A percentile compares a stretch with the other conserved stretches of the same genome.
These are phyloP conservation scores for Cornus controversa DNA, from an alignment of 148 eudicot genomes.

Conservation along the genomic window DNA sequence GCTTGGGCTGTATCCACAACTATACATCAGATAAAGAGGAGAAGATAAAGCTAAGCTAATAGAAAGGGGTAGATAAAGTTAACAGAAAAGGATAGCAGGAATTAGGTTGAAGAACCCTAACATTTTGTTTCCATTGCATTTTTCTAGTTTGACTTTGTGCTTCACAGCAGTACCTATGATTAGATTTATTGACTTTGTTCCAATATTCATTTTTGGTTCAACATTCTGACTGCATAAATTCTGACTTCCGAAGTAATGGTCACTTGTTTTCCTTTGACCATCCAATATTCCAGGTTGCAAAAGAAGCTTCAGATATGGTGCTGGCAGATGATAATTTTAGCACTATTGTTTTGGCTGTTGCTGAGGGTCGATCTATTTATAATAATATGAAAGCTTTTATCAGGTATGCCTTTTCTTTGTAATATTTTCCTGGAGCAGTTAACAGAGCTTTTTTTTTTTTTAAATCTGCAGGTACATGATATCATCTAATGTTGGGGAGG, in stretches of 20 bases:
- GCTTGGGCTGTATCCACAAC: too few species aligned
- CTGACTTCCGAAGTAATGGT: neutral
- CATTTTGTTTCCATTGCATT: too few species aligned
- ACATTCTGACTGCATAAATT: neutral
- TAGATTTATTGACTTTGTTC: too few species aligned
- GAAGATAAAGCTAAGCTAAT: too few species aligned
- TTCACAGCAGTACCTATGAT: too few species aligned
- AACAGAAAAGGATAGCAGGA: too few species aligned
- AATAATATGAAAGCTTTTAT: constrained; percentile 95
- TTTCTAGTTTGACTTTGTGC: too few species aligned
- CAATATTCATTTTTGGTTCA: too few species aligned
- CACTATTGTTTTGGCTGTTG: constrained; percentile 80
- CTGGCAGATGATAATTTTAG: constrained; percentile 93
- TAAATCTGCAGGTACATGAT: constrained; percentile 74
- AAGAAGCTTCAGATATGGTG: constrained; percentile 97
- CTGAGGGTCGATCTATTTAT: constrained; percentile 89
- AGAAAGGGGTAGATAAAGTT: too few species aligned
- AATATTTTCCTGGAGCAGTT: neutral
- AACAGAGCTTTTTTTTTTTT: neutral
- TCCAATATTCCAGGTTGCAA: constrained; percentile 60
- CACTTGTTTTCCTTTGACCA: too few species aligned
- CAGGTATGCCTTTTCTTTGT: constrained; percentile 41
- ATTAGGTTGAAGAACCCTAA: too few species aligned
- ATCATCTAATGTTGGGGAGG: constrained; percentile 95
- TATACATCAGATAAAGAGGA: too few species aligned